A percentile compares a stretch with the other conserved stretches of the same genome.
Evolutionary conservation across 2,329 filamentous ascomycete species (phyloP).

Genomic region (Seiridium cupressi): DNA sequence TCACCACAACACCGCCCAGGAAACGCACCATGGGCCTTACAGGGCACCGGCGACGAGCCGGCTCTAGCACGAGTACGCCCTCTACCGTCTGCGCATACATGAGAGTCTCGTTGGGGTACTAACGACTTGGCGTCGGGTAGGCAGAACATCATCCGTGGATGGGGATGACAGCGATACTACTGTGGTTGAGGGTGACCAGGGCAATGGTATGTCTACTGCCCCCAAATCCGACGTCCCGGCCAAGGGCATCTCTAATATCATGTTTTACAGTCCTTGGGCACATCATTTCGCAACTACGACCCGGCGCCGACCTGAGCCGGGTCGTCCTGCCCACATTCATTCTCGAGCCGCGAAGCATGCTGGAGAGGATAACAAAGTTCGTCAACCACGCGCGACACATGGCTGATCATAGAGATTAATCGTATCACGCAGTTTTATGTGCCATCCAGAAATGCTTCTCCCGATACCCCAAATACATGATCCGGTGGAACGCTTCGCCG

Average conservation of each 20-base stretch:
- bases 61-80: constrained; percentile 10
- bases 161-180: constrained; percentile 69
- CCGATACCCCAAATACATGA: constrained; percentile 86
- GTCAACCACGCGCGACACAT: constrained; percentile 26
- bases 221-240: too few species aligned
- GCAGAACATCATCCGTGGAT: constrained; percentile 48
- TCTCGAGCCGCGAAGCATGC: constrained; percentile 94
- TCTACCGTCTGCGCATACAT: not conserved
- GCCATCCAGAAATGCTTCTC: constrained; percentile 92
- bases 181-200: constrained; percentile 86
- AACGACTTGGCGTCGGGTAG: constrained; percentile 12
- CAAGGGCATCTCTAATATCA: constrained; percentile 6
- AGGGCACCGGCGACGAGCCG: constrained; percentile 5
- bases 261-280: constrained; percentile 75
- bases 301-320: constrained; percentile 90
- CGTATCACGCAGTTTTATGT: constrained; percentile 79
- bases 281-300: constrained; percentile 95
- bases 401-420: not conserved
- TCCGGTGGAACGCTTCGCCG: constrained; percentile 83
- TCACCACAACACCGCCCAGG: not conserved
- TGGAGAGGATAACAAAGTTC: constrained; percentile 97
- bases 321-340: constrained; percentile 97
- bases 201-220: constrained; percentile 68
- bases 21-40: constrained; percentile 1
- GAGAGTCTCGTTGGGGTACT: constrained; percentile 3